Base-by-base conservation (phyloP, 257 asterid species). In the Knoxia roxburghii region DNA sequence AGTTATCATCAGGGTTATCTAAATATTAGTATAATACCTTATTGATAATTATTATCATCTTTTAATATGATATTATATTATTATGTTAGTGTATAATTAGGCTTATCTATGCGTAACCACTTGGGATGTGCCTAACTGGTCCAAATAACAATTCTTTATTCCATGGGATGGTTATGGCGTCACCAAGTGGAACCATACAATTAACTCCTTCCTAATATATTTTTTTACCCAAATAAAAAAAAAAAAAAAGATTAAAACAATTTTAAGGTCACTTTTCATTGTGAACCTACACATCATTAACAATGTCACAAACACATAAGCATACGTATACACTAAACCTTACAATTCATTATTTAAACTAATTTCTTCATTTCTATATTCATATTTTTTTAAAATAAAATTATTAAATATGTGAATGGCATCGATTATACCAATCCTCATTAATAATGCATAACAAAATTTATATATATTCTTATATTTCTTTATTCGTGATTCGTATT, bases 311-410 rank as follows among this genome's bases (percentile, higher is more conserved):
- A 35, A 39, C 45, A 68, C 80, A 70, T 77, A 68, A 74, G 78
- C 85, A 50, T 23, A 68, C 68, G 57, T 78, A 48, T 77, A n/a
- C 85, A 77, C 50, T 71, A 32, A 33, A 66, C 24, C n/a, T 57
- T 21, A 54, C 23, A 56, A 12, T 13, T 27, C 7, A 55, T 13
- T 33, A 33, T 2, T 55, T 26, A 55, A 55, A 7, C 61, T 55
- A 55, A 55, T 27, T 2, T 33, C 2, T 33, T 33, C 39, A 33
- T 33, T n/a, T n/a, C n/a, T n/a, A n/a, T n/a, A n/a, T n/a, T n/a
- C n/a, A n/a, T n/a, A n/a, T n/a, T n/a, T n/a, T n/a, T n/a, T n/a
- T n/a, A n/a, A n/a, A n/a, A n/a, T n/a, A n/a, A n/a, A n/a, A n/a
- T n/a, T n/a, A n/a, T n/a, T n/a, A n/a, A n/a, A n/a, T n/a, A n/a